Conservation (phyloP, 73 alveolate species). For the Tetrahymena elliotti region DNA sequence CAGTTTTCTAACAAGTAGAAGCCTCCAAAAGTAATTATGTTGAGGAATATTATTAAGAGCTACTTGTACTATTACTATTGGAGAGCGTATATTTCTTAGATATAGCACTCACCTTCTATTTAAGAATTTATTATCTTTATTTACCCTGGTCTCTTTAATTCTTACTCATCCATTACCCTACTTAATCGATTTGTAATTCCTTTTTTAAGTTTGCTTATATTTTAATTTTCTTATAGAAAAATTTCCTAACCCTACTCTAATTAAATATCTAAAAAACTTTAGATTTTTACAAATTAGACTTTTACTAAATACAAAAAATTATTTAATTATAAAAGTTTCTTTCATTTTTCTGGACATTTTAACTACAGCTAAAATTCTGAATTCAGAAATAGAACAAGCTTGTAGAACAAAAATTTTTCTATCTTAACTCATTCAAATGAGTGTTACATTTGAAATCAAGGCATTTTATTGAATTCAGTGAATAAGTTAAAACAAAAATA, state of each 20-base stretch:
- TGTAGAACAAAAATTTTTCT: neutral
- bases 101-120: neutral
- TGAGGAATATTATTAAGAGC: neutral
- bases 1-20: neutral
- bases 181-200: neutral
- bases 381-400: neutral
- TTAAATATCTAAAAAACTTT: too few relatives aligned
- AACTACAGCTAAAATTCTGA: neutral
- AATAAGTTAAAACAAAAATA: too few relatives aligned
- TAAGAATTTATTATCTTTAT: neutral
- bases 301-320: neutral
- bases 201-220: neutral
- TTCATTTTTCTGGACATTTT: neutral
- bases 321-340: neutral
- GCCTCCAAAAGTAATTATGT: neutral
- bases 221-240: neutral
- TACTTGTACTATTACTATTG: neutral
- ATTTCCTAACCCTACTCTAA: neutral
- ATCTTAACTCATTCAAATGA: neutral
- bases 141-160: neutral
- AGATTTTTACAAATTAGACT: neutral
- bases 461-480: too few relatives aligned
- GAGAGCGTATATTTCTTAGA: neutral
- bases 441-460: too few relatives aligned
- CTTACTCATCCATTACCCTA: neutral